A percentile compares a stretch with the other conserved stretches of the same genome.
phyloP scores from a whole-genome alignment of 345 rosid species.

The Corymbia maculata region DNA sequence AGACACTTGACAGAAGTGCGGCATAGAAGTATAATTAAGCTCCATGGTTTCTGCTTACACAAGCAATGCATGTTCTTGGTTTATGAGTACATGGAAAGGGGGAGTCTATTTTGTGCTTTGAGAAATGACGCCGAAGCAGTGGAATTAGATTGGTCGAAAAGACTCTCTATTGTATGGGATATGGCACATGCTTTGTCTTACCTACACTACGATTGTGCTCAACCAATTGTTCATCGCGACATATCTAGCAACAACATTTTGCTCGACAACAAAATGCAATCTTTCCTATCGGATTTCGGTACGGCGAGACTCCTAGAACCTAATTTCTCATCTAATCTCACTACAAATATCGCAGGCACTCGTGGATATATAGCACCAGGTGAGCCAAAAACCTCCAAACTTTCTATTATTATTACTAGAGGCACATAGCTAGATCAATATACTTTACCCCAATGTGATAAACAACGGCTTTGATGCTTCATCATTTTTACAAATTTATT shows the following conservation, averaged over 20 bases:
- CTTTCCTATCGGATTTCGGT: constrained; percentile 6
- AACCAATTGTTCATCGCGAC: constrained; percentile 9
- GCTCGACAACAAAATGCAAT: background rate
- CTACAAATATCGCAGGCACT: constrained; percentile 2
- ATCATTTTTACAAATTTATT: background rate
- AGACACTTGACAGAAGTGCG: background rate
- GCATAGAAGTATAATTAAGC: constrained; percentile 6
- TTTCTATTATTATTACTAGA: too few relatives aligned
- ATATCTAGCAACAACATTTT: constrained; percentile 11
- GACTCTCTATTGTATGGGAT: background rate
- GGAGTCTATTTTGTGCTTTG: background rate
- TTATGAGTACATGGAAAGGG: constrained; percentile 1
- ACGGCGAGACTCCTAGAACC: background rate
- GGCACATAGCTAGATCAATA: too few relatives aligned
- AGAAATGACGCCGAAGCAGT: background rate
- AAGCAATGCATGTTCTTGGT: background rate
- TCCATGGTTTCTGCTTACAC: background rate
- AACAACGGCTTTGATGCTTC: background rate
- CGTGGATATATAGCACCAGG: constrained; percentile 13
- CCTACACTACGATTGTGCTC: constrained; percentile 6
- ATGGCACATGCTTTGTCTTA: constrained; percentile 3
- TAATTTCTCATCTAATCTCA: background rate
- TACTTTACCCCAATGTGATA: background rate
- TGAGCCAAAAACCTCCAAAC: background rate
- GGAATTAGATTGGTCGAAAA: constrained; percentile 1